A percentile compares a stretch with the other conserved stretches of the same genome.
phyloP scores from a whole-genome alignment of 2,329 filamentous ascomycete genomes.

The Colletotrichum sp. region DNA sequence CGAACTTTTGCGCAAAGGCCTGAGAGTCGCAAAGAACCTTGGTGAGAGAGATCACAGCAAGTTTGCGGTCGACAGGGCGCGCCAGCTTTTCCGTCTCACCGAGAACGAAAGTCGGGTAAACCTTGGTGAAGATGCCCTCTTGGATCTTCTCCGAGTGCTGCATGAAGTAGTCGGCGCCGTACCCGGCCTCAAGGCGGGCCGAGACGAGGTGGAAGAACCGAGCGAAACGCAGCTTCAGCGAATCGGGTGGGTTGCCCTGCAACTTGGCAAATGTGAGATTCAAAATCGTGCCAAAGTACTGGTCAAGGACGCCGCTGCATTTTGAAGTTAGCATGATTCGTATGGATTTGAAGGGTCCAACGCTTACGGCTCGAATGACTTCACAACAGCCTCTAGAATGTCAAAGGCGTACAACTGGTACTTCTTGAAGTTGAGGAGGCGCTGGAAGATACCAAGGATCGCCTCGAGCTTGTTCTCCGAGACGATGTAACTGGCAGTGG shows the following conservation, averaged over 20 bases:
- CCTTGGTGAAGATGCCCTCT: conserved; percentile 76
- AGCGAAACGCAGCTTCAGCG: conserved; percentile 84
- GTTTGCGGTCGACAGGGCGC: conserved; percentile 88
- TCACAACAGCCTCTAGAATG: conserved; percentile 80
- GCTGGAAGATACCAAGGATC: conserved; percentile 95
- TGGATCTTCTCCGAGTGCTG: conserved; percentile 83
- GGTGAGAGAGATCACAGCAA: conserved; percentile 89
- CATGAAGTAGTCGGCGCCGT: conserved; percentile 93
- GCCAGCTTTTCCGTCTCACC: conserved; percentile 88
- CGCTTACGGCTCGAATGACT: conserved; percentile 73
- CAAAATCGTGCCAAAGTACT: conserved; percentile 81
- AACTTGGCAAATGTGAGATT: conserved; percentile 81
- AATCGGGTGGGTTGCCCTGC: conserved; percentile 73
- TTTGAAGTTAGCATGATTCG: neutral
- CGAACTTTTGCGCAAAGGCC: conserved; percentile 81
- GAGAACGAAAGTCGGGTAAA: conserved; percentile 88
- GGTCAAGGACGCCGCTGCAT: conserved; percentile 66
- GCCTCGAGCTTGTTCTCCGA: conserved; percentile 83
- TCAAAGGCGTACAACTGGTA: conserved; percentile 91
- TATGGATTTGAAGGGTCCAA: neutral
- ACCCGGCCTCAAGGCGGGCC: conserved; percentile 77
- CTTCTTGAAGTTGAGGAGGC: conserved; percentile 79
- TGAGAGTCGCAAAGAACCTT: conserved; percentile 89
- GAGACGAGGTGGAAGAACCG: conserved; percentile 95
- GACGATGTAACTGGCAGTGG: conserved; percentile 74